These are phyloP conservation scores for Hibiscus tridactylites DNA, from an alignment of 345 rosid genomes.

Conservation along the genomic window DNA sequence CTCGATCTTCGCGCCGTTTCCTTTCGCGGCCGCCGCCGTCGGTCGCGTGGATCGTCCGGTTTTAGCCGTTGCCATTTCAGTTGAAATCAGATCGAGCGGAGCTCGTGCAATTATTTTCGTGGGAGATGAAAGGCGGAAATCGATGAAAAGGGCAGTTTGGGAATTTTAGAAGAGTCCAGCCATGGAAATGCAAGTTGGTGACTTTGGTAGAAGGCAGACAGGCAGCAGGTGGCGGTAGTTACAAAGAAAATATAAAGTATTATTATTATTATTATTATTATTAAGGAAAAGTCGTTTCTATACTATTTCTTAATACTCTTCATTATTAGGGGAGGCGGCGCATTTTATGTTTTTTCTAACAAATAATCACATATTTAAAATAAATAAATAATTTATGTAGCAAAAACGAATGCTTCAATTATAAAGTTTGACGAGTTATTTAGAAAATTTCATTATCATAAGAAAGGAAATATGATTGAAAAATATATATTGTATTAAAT, in stretches of 20 bases:
- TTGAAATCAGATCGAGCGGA: not conserved
- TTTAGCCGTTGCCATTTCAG: slow-evolving; percentile 51
- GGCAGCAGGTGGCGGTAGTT: not conserved
- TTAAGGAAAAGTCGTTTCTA: not conserved
- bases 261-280: not conserved
- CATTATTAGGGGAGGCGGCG: not conserved
- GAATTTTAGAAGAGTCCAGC: not conserved
- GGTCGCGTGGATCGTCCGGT: slow-evolving; percentile 40
- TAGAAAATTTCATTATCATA: too few relatives aligned
- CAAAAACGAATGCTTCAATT: too few relatives aligned
- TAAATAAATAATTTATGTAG: not conserved
- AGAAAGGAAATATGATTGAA: too few relatives aligned
- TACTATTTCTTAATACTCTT: not conserved
- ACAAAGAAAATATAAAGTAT: not conserved
- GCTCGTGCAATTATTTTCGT: not conserved
- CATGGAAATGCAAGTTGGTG: not conserved
- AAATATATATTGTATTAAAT: too few relatives aligned
- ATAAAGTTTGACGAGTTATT: too few relatives aligned
- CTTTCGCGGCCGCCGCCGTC: slow-evolving; percentile 44
- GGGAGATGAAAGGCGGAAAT: not conserved
- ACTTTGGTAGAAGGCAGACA: not conserved
- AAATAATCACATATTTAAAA: not conserved
- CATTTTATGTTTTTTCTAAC: not conserved
- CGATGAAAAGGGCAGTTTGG: not conserved
- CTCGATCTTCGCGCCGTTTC: slow-evolving; percentile 68